These are phyloP conservation scores for Aspergillus calidoustus DNA, from an alignment of 2,329 filamentous ascomycete genomes.

Conservation along the genomic window DNA sequence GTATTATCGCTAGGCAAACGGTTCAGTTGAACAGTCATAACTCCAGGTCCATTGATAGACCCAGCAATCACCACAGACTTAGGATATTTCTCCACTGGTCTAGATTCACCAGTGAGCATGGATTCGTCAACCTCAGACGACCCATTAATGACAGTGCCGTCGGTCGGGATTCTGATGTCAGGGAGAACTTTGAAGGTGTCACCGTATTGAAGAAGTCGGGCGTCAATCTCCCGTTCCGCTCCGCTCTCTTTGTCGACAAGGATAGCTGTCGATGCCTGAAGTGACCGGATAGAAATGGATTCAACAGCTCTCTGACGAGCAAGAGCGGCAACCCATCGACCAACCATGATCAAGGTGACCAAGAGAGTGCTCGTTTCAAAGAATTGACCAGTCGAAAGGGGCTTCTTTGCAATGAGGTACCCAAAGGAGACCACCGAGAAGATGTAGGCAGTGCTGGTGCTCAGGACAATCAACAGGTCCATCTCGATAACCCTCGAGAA, in stretches of 20 bases:
- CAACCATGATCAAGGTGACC: constrained; percentile 58
- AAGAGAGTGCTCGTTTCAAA: constrained; percentile 62
- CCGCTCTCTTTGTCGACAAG: constrained; percentile 49
- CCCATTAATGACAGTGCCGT: constrained; percentile 68
- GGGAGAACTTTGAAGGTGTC: constrained; percentile 69
- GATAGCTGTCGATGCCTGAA: constrained; percentile 64
- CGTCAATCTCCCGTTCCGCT: constrained; percentile 61
- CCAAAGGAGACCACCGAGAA: constrained; percentile 57
- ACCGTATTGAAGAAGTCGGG: constrained; percentile 70
- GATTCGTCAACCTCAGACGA: constrained; percentile 74
- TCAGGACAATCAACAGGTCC: constrained; percentile 59
- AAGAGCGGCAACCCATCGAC: constrained; percentile 55
- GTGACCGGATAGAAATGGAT: constrained; percentile 55
- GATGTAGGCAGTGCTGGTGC: constrained; percentile 56
- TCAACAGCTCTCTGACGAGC: constrained; percentile 55
- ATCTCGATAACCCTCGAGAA: constrained; percentile 57
- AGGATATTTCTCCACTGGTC: constrained; percentile 61
- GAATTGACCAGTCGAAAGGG: constrained; percentile 51
- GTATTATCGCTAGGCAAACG: constrained; percentile 72
- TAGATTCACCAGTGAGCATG: constrained; percentile 75
- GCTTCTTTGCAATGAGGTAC: constrained; percentile 38
- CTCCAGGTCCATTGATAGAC: constrained; percentile 59
- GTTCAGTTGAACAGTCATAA: constrained; percentile 58
- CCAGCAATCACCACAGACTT: constrained; percentile 67
- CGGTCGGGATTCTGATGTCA: constrained; percentile 66